Conservation (phyloP, 306 rosid species). For the Sindora glabra region DNA sequence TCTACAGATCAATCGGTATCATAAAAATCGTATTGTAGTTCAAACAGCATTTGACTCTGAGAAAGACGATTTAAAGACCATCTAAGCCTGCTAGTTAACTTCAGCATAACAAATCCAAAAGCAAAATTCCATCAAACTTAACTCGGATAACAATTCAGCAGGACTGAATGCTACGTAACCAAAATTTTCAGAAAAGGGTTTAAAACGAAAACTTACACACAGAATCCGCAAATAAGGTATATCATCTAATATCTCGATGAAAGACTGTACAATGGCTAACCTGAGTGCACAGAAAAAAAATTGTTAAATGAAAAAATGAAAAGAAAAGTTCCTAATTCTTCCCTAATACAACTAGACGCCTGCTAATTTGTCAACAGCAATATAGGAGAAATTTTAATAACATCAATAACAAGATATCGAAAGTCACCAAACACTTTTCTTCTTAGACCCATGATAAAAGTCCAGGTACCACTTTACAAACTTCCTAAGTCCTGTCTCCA, state of each 20-base stretch:
- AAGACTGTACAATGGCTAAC: constrained; percentile 51
- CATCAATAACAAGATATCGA: not conserved
- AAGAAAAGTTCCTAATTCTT: constrained; percentile 18
- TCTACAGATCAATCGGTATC: no score
- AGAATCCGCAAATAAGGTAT: constrained; percentile 38
- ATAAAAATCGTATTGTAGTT: no score
- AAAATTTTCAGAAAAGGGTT: no score
- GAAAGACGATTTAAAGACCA: no score
- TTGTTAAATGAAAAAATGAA: constrained; percentile 3
- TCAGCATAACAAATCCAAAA: no score
- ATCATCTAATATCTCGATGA: constrained; percentile 38
- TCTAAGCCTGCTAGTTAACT: no score
- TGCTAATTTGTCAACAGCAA: not conserved
- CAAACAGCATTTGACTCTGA: no score
- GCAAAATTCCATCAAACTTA: no score
- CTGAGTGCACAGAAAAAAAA: constrained; percentile 28
- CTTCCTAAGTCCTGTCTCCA: constrained; percentile 74
- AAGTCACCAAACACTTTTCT: constrained; percentile 53
- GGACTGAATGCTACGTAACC: no score
- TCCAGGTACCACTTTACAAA: constrained; percentile 71
- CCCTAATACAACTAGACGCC: constrained; percentile 13
- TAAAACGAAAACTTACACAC: no score
- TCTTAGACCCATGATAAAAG: constrained; percentile 39
- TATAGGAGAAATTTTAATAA: constrained; percentile 1
- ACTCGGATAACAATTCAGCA: no score